Base-by-base conservation (phyloP, 1,139 yeast species). In the Nadsonia commutata region DNA sequence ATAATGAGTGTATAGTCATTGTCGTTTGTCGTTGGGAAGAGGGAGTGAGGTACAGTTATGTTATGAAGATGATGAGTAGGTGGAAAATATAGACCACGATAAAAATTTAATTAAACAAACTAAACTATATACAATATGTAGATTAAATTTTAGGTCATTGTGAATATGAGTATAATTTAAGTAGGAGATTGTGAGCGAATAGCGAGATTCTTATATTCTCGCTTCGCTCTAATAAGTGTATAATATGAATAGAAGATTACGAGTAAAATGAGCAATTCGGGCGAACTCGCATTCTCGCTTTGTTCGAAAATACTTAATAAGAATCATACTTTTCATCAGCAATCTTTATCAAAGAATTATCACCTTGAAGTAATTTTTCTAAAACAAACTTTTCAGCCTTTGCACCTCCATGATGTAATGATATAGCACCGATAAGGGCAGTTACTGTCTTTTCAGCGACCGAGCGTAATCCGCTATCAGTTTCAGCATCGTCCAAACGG, bases 401-500 rank as follows among this genome's bases (percentile, higher is more conserved):
- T 3, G 53, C 43, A 38, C 58, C 58, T 2, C 96, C 96, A 52
- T 80, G 79, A 40, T 72, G 70, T 46, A 79, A 65, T 40, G 81
- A 68, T 41, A 88, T 73, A 2, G 93, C 95, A 17, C 96, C 97
- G 31, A 86, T 67, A 46, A 86, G 63, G 6, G 95, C 88, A 54
- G 74, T 72, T 44, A 84, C 62, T 56, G 82, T 74, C 51, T 82
- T 79, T 1, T 90, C 78, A 50, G 73, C 73, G 3, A 84, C 79
- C 43, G 72, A 27, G 13, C n/a, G n/a, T 27, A 27, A 27, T 4
- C 33, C 33, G 13, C 33, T 27, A 9, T 27, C 33, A 5, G 13
- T 13, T 11, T 13, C 16, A 27, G 5, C n/a, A 64, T 50, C 69
- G 66, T 44, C 57, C 57, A 45, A 70, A 3, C 33, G 33, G 33